Evolutionary conservation across 2,329 filamentous ascomycete species (phyloP).

Genomic region (Colletotrichum musicola): DNA sequence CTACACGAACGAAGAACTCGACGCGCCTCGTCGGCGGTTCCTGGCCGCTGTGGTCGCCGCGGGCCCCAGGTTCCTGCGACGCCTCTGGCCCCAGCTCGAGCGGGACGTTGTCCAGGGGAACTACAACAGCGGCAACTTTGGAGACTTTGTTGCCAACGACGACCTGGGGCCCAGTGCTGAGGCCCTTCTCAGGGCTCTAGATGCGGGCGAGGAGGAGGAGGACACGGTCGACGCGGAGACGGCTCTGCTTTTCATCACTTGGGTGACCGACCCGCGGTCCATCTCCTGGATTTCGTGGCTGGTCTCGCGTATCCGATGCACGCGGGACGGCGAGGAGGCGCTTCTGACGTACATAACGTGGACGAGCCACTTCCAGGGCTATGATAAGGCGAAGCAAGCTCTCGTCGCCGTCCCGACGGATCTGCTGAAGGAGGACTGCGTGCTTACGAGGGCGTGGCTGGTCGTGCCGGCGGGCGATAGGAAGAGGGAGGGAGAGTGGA

Average conservation of each 20-base stretch:
- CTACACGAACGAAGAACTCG: constrained; percentile 9
- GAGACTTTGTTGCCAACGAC: constrained; percentile 11
- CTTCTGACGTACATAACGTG: constrained; percentile 6
- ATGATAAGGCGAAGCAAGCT: neutral
- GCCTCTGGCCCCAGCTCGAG: constrained; percentile 17
- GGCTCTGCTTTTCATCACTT: constrained; percentile 6
- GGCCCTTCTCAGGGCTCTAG: neutral
- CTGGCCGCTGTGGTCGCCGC: constrained; percentile 3
- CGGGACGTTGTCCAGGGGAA: constrained; percentile 11
- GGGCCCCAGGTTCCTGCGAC: neutral
- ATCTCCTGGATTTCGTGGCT: constrained; percentile 20
- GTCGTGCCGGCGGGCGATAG: neutral
- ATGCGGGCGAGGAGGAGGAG: too few relatives aligned
- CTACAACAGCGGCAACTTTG: constrained; percentile 21
- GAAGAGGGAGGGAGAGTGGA: neutral
- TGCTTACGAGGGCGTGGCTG: constrained; percentile 23
- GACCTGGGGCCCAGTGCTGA: neutral
- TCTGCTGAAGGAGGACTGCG: constrained; percentile 13
- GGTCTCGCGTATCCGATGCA: neutral
- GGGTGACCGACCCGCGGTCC: constrained; percentile 26
- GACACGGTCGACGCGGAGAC: neutral
- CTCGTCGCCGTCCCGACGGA: constrained; percentile 16
- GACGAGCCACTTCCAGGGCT: neutral
- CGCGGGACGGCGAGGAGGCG: neutral
- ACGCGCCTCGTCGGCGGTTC: neutral